Evolutionary conservation across 164 flowering plant genomes (phyloP), one percentile per base, ranked within the genome.

Genomic region (Vitis rupestris): DNA sequence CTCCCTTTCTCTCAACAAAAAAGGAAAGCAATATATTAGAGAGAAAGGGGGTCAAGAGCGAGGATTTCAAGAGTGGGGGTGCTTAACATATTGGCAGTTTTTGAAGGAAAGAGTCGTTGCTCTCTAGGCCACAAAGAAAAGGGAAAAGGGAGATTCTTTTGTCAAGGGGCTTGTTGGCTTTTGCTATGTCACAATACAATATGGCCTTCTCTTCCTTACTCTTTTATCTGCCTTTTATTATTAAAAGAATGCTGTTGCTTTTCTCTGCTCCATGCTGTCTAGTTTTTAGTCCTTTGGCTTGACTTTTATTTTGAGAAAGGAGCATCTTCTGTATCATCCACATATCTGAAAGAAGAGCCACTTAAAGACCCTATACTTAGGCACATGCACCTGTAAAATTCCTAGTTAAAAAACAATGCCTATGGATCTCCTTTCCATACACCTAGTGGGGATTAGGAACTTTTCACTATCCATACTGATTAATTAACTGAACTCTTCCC

Each of bases 91-190:
- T 75, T 73, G 78, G 76, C 60, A 68, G 72, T 58, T 71, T 61
- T 74, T 67, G 61, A 54, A 63, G 61, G 60, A 44, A 70, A 14
- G 65, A 62, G 71, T 79, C 75, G 79, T 76, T 79, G 77, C 77
- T 67, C 58, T 67, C 79, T 68, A 79, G 15, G 77, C 53, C 69
- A 73, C 61, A 59, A 72, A 75, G 63, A 74, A 70, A 68, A 61
- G 68, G 65, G 70, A 74, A 59, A 65, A 47, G 60, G 65, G 14
- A 74, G 76, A 77, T 79, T 79, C 87, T 78, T 74, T 79, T 76
- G 79, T 71, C 78, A 78, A 76, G 66, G 44, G 15, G 9, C 50
- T 70, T 65, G 71, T 62, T 53, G 70, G 70, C 67, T 65, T 65
- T 70, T 70, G 73, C 57, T 29, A 64, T 72, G 72, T 75, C 75